phyloP scores from a whole-genome alignment of 441 rosid species.

The Euphorbia corollata region DNA sequence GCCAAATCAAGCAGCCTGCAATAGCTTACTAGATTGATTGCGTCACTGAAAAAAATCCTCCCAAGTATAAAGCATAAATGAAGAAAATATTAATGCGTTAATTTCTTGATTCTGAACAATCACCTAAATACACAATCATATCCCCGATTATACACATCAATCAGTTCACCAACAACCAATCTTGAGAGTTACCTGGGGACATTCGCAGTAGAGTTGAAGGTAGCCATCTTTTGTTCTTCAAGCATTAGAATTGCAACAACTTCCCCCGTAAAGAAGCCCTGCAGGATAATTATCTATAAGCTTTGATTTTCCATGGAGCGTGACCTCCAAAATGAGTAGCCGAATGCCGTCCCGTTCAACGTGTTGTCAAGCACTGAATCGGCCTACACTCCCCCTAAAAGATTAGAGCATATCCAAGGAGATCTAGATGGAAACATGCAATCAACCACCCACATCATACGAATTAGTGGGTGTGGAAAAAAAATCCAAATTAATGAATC shows the following conservation, averaged over 20 bases:
- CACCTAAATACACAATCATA: constrained; percentile 26
- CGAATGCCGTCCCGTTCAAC: constrained; percentile 2
- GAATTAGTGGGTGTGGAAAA: constrained; percentile 26
- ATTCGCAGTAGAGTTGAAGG: constrained; percentile 5
- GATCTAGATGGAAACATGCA: constrained; percentile 18
- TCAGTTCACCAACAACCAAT: constrained; percentile 26
- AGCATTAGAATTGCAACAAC: neutral
- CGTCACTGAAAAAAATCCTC: neutral
- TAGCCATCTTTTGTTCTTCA: constrained; percentile 8
- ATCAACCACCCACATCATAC: constrained; percentile 21
- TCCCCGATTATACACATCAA: constrained; percentile 20
- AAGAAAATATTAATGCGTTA: neutral
- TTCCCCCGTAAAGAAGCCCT: neutral
- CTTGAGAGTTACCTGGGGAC: constrained; percentile 16
- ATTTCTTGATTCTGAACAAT: constrained; percentile 15
- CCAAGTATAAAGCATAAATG: constrained; percentile 12
- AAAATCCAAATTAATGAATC: constrained; percentile 22
- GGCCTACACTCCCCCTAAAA: constrained; percentile 17
- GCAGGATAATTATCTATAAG: constrained; percentile 6
- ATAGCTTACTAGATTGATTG: neutral
- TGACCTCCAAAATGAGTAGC: constrained; percentile 2
- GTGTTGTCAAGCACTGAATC: constrained; percentile 13
- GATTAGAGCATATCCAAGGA: constrained; percentile 11
- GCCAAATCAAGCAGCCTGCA: neutral
- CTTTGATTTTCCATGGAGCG: constrained; percentile 1